Conservation (phyloP, 2,329 filamentous ascomycete genomes). For the Sphaceloma murrayae region DNA sequence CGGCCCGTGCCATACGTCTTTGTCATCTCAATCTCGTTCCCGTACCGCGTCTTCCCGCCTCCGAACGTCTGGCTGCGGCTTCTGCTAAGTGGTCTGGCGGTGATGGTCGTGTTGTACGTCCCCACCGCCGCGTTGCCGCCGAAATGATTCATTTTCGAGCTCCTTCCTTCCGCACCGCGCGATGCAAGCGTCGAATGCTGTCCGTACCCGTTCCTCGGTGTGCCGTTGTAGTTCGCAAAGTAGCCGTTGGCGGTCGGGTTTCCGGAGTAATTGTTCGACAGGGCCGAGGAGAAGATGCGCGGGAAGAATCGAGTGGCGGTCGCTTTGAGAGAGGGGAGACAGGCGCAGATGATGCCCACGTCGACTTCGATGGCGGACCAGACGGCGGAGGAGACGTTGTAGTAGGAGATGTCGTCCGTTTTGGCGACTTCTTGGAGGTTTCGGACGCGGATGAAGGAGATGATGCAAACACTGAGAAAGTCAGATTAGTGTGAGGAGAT, state of each 20-base stretch:
- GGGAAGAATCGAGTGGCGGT: constrained; percentile 16
- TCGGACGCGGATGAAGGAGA: constrained; percentile 19
- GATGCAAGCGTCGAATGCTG: neutral
- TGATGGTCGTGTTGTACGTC: constrained; percentile 10
- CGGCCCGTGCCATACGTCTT: neutral
- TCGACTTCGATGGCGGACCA: constrained; percentile 20
- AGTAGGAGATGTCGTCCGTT: constrained; percentile 17
- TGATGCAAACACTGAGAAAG: constrained; percentile 18
- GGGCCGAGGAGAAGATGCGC: constrained; percentile 1
- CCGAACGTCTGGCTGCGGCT: constrained; percentile 8
- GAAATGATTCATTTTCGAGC: constrained; percentile 3
- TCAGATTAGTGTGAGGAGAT: neutral
- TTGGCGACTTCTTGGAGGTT: constrained; percentile 17
- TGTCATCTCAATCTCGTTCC: neutral
- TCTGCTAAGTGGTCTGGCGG: neutral
- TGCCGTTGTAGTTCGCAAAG: constrained; percentile 2
- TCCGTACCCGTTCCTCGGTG: neutral
- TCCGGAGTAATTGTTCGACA: constrained; percentile 1
- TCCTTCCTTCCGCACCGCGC: neutral
- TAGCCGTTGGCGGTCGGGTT: constrained; percentile 11
- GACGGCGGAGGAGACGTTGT: constrained; percentile 18
- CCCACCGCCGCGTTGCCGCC: constrained; percentile 8
- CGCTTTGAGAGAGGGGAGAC: constrained; percentile 20
- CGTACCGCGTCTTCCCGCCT: neutral
- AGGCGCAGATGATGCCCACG: constrained; percentile 20